These are phyloP conservation scores for Fusarium drepaniforme DNA, from an alignment of 2,329 filamentous ascomycete genomes.

Conservation along the genomic window DNA sequence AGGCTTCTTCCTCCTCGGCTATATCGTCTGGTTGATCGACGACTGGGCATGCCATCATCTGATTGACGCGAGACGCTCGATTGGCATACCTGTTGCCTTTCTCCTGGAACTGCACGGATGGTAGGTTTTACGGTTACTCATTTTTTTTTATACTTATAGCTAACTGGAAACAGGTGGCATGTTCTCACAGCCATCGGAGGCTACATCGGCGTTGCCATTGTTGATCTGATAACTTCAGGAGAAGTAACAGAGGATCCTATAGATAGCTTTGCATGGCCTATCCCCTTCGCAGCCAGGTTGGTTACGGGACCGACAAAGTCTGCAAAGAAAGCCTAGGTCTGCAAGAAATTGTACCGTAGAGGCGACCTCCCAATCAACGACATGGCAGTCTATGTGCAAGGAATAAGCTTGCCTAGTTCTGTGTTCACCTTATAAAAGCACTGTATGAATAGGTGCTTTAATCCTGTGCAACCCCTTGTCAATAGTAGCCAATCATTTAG, in stretches of 20 bases:
- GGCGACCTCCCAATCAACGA: neutral
- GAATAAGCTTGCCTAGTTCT: neutral
- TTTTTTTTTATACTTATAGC: too few relatives aligned
- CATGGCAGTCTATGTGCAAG: neutral
- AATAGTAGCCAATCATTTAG: neutral
- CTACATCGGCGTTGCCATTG: conserved; percentile 53
- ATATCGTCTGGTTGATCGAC: conserved; percentile 55
- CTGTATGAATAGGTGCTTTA: neutral
- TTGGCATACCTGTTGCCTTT: conserved; percentile 54
- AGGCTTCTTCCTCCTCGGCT: conserved; percentile 54
- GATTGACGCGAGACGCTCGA: conserved; percentile 39
- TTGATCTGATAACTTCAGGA: conserved; percentile 52
- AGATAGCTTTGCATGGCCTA: conserved; percentile 50
- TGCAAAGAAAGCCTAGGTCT: neutral
- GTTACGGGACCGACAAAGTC: neutral
- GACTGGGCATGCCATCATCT: conserved; percentile 49
- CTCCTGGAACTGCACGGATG: conserved; percentile 57
- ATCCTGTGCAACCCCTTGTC: neutral
- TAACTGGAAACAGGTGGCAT: conserved; percentile 52
- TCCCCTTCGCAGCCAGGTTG: conserved; percentile 38
- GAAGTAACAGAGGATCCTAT: conserved; percentile 48
- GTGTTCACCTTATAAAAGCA: neutral
- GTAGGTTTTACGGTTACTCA: too few relatives aligned
- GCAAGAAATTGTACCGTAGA: neutral
- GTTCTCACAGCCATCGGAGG: conserved; percentile 56